Evolutionary conservation across 2,329 filamentous ascomycete genomes (phyloP).

Genomic region (Paecilomyces sp.): DNA sequence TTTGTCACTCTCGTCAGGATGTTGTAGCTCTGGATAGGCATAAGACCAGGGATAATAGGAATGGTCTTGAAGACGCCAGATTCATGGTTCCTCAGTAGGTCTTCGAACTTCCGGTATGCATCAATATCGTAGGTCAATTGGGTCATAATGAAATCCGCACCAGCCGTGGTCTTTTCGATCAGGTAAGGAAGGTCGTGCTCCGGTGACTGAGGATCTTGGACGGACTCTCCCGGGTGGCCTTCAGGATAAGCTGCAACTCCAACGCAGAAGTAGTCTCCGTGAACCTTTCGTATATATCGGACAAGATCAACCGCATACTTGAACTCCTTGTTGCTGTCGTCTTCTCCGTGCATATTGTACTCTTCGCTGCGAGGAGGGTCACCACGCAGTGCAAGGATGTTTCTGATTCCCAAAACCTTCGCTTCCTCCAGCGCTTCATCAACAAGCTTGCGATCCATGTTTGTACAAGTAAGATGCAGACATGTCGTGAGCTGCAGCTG

Average conservation of each 20-base stretch:
- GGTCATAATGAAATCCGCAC: slow-evolving; percentile 97
- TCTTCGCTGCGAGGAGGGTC: slow-evolving; percentile 87
- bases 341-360: slow-evolving; percentile 61
- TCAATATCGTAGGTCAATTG: slow-evolving; percentile 91
- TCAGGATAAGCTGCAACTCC: slow-evolving; percentile 94
- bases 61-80: slow-evolving; percentile 80
- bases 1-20: slow-evolving; percentile 93
- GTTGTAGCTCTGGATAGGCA: slow-evolving; percentile 97
- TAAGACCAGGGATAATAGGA: slow-evolving; percentile 86
- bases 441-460: slow-evolving; percentile 82
- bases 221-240: slow-evolving; percentile 84
- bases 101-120: slow-evolving; percentile 76
- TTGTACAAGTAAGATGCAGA: slow-evolving; percentile 93
- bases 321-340: slow-evolving; percentile 68
- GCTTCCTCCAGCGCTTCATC: slow-evolving; percentile 87
- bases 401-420: slow-evolving; percentile 82
- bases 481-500: slow-evolving; percentile 90
- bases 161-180: slow-evolving; percentile 82
- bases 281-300: slow-evolving; percentile 72
- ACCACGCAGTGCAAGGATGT: slow-evolving; percentile 85
- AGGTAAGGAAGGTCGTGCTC: slow-evolving; percentile 72
- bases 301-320: slow-evolving; percentile 85
- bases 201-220: slow-evolving; percentile 68
- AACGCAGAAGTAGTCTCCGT: slow-evolving; percentile 94
- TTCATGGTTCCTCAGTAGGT: slow-evolving; percentile 66